A percentile compares a stretch with the other conserved stretches of the same genome.
Conservation (phyloP, 177 flowering plant species). For the Tripterygium wilfordii region DNA sequence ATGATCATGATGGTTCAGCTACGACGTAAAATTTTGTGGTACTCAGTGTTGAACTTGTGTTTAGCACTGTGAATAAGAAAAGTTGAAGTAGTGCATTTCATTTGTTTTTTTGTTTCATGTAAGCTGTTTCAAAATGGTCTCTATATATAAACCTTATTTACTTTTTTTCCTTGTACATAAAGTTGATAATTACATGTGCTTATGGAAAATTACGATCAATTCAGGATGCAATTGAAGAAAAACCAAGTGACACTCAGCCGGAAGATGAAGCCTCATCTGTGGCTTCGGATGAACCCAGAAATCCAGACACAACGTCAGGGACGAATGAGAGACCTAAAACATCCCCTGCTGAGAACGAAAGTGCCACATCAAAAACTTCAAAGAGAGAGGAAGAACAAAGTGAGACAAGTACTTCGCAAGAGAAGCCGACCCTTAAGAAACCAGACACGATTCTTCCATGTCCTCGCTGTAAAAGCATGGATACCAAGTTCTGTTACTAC, state of each 20-base stretch:
- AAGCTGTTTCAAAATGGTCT: too few relatives aligned
- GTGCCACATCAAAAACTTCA: constrained; percentile 9
- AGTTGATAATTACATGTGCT: not conserved
- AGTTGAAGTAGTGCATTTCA: too few relatives aligned
- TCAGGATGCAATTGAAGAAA: constrained; percentile 26
- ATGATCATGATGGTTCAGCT: too few relatives aligned
- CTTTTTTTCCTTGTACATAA: not conserved
- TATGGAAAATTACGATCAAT: not conserved
- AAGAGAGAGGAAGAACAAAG: constrained; percentile 30
- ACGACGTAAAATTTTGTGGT: too few relatives aligned
- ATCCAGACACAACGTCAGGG: constrained; percentile 19
- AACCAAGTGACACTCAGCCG: constrained; percentile 11
- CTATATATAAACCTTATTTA: too few relatives aligned
- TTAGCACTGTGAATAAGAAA: too few relatives aligned
- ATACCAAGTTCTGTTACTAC: constrained; percentile 67
- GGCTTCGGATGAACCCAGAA: constrained; percentile 14
- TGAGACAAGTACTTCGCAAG: constrained; percentile 33
- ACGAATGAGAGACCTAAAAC: constrained; percentile 22
- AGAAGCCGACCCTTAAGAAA: constrained; percentile 47
- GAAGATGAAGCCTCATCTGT: constrained; percentile 15
- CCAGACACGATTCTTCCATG: constrained; percentile 69
- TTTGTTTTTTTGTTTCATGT: too few relatives aligned
- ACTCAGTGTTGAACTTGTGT: too few relatives aligned
- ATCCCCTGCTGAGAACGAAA: constrained; percentile 22
- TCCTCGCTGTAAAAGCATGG: constrained; percentile 66